Conservation (phyloP, 1,284 basidiomycete genomes). For the Austroboletus niveus region DNA sequence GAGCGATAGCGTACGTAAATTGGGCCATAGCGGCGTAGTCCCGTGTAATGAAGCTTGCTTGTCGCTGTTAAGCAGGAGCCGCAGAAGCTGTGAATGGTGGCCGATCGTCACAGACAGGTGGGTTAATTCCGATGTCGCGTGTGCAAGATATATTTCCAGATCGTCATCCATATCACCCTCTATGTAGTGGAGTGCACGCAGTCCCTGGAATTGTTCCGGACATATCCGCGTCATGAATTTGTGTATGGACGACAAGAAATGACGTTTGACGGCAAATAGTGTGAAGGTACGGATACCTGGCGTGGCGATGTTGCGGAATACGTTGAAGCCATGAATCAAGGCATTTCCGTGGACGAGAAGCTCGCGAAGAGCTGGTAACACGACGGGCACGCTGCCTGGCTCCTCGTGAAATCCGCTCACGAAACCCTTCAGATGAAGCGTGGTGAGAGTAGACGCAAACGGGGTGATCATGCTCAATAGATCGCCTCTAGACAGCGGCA, state of each 20-base stretch:
- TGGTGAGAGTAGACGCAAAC: slow-evolving; percentile 28
- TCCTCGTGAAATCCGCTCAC: slow-evolving; percentile 35
- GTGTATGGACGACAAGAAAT: slow-evolving; percentile 34
- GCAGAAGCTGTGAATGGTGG: slow-evolving; percentile 32
- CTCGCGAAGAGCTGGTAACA: slow-evolving; percentile 30
- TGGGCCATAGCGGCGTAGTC: slow-evolving; percentile 31
- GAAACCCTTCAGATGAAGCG: slow-evolving; percentile 33
- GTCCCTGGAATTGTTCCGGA: slow-evolving; percentile 32
- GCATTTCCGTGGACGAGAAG: slow-evolving; percentile 33
- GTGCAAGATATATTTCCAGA: slow-evolving; percentile 33
- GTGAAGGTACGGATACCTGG: slow-evolving; percentile 27
- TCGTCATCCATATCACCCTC: slow-evolving; percentile 36
- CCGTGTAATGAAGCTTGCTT: slow-evolving; percentile 33
- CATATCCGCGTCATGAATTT: slow-evolving; percentile 35
- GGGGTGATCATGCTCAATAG: slow-evolving; percentile 31
- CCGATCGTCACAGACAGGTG: slow-evolving; percentile 34
- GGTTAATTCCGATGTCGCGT: slow-evolving; percentile 30
- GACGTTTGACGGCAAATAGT: slow-evolving; percentile 26
- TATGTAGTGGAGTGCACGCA: slow-evolving; percentile 34
- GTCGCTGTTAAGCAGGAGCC: slow-evolving; percentile 34
- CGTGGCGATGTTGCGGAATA: slow-evolving; percentile 36
- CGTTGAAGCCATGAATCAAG: slow-evolving; percentile 32
- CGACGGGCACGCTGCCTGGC: slow-evolving; percentile 31
- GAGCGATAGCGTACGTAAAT: slow-evolving; percentile 29
- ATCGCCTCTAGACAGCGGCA: slow-evolving; percentile 27